Conservation (phyloP, 176 grass and related monocot species). For the Paspalum vaginatum region DNA sequence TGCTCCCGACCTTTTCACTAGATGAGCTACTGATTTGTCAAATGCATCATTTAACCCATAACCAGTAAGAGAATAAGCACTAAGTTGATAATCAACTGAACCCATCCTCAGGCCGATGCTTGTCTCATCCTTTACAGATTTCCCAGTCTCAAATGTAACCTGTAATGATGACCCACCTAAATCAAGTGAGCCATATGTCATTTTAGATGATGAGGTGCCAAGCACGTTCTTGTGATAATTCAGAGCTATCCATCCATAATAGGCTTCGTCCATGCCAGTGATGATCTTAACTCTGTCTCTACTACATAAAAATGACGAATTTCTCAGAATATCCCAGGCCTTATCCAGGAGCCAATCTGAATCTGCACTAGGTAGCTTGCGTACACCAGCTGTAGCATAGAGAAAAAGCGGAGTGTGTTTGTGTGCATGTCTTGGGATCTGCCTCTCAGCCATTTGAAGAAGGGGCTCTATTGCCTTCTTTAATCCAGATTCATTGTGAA, state of each 20-base stretch:
- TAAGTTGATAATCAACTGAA: constrained; percentile 74
- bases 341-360: constrained; percentile 94
- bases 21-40: constrained; percentile 90
- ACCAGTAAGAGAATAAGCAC: constrained; percentile 93
- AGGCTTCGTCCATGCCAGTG: constrained; percentile 96
- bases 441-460: constrained; percentile 84
- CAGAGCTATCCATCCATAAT: constrained; percentile 99
- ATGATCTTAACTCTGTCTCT: constrained; percentile 93
- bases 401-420: constrained; percentile 83
- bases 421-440: constrained; percentile 79
- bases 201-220: constrained; percentile 64
- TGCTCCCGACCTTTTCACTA: constrained; percentile 58
- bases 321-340: constrained; percentile 90
- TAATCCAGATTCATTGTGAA: constrained; percentile 79
- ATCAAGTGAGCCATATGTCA: constrained; percentile 93
- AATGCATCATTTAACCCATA: constrained; percentile 99
- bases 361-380: constrained; percentile 80
- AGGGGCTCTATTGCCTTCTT: constrained; percentile 84
- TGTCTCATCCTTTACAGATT: constrained; percentile 64
- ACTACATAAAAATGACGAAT: constrained; percentile 92
- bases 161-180: constrained; percentile 98
- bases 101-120: constrained; percentile 75
- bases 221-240: constrained; percentile 83
- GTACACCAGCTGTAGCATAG: constrained; percentile 94
- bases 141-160: constrained; percentile 93